Evolutionary conservation across 768 basidiomycete genomes (phyloP), one percentile per base, ranked within the genome.

Genomic region (Pleurotus cornucopiae): DNA sequence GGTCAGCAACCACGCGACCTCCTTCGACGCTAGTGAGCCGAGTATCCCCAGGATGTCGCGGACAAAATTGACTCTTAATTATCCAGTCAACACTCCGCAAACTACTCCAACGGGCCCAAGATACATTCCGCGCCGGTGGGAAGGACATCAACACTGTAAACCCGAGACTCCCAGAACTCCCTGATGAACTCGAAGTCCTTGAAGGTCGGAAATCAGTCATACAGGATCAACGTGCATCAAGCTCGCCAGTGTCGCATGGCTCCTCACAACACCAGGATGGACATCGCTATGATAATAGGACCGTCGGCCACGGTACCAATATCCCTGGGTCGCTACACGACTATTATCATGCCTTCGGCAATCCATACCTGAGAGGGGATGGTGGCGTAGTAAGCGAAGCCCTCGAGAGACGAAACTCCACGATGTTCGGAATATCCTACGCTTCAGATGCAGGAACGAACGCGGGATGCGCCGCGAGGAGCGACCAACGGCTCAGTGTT

Each of bases 141-240:
- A 59, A 57, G 16, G 30, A 34, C 7, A 34, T 34, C 7, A 23
- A 7, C 25, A 48, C 52, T 7, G 21, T 38, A 6, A 21, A 46
- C 16, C 39, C 23, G 46, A 55, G 21, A 9, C 13, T 18, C 41
- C 39, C 6, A 14, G 23, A 16, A 38, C 30, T 11, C 57, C 67
- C 67, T 4, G 74, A 76, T 55, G 72, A 71, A 37, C 64, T 74
- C 5, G 73, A 72, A 49, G 70, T 73, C 9, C 63, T 76, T 6
- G 72, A 72, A 34, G 71, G 73, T 34, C 69, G 71, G n/a, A 71
- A 70, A 54, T 57, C 65, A 34, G 68, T 73, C 13, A 72, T 75
- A 43, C 65, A 65, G 48, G 58, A 61, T 20, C 67, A 59, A 48
- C 66, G 71, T 18, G 59, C 65, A 30, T 64, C 69, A 37, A 65